These are phyloP conservation scores for Cyclotella choctawhatcheeana DNA, from an alignment of 108 stramenopile genomes.

Conservation along the genomic window DNA sequence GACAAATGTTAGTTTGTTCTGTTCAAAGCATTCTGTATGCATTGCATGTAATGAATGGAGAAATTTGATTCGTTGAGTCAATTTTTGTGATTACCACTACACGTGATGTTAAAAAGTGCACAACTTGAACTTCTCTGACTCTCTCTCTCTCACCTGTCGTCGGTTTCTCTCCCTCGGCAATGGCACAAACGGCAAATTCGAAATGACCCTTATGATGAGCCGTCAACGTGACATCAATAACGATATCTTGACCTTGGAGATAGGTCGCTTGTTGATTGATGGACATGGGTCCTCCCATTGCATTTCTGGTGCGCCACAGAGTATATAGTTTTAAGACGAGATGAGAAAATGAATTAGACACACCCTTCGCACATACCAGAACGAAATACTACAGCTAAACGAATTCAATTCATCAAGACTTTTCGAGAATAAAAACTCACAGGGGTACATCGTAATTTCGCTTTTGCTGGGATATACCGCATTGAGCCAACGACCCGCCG, in stretches of 20 bases:
- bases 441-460: slow-evolving; percentile 47
- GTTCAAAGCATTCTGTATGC: slow-evolving; percentile 56
- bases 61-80: too few species aligned
- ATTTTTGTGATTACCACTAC: too few species aligned
- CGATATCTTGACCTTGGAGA: slow-evolving; percentile 47
- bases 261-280: slow-evolving; percentile 51
- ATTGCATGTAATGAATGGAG: too few species aligned
- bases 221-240: slow-evolving; percentile 51
- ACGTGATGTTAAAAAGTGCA: too few species aligned
- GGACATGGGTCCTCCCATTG: slow-evolving; percentile 52
- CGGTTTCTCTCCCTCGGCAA: slow-evolving; percentile 42
- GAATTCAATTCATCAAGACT: too few species aligned
- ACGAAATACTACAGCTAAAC: too few species aligned
- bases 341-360: too few species aligned
- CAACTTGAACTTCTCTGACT: too few species aligned
- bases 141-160: slow-evolving; percentile 42
- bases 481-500: slow-evolving; percentile 44
- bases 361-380: too few species aligned
- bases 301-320: slow-evolving; percentile 26
- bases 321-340: neutral
- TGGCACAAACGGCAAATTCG: slow-evolving; percentile 57
- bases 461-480: slow-evolving; percentile 37
- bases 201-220: slow-evolving; percentile 77
- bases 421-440: too few species aligned
- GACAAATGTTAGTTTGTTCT: slow-evolving; percentile 58